Evolutionary conservation across 176 grass and related monocot species (phyloP).

Genomic region (Echinochloa phyllopogon): DNA sequence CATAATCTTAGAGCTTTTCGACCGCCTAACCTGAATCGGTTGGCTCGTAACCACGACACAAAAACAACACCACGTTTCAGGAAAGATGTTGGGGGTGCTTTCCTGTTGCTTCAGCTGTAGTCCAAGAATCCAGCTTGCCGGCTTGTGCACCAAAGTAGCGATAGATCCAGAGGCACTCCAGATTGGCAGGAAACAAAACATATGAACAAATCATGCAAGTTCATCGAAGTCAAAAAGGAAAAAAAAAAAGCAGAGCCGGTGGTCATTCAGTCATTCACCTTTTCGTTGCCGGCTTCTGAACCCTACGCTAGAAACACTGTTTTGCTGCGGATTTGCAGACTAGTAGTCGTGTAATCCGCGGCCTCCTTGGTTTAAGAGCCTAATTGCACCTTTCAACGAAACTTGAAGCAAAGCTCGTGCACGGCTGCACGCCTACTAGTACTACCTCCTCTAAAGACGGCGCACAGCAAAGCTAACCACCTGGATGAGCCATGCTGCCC

Average conservation of each 20-base stretch:
- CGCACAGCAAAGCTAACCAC: neutral
- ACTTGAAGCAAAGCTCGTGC: neutral
- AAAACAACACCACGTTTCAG: neutral
- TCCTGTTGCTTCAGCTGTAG: constrained; percentile 26
- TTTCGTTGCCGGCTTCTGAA: no score
- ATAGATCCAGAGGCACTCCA: neutral
- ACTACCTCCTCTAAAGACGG: no score
- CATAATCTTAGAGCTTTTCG: neutral
- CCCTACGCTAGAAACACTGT: no score
- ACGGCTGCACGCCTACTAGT: neutral
- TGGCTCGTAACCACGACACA: neutral
- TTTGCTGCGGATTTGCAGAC: no score
- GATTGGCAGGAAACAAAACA: neutral
- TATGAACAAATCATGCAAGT: no score
- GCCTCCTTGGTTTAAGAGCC: neutral
- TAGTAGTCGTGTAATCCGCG: neutral
- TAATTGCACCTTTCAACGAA: neutral
- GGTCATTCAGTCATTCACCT: no score
- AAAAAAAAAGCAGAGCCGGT: no score
- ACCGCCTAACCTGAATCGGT: neutral
- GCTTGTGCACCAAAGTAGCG: neutral
- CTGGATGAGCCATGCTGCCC: neutral
- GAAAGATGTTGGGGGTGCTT: neutral
- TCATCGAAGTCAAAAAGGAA: no score
- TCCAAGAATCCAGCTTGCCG: constrained; percentile 12